Conservation (phyloP, 495 filamentous ascomycete species). For the Rhypophila decipiens region DNA sequence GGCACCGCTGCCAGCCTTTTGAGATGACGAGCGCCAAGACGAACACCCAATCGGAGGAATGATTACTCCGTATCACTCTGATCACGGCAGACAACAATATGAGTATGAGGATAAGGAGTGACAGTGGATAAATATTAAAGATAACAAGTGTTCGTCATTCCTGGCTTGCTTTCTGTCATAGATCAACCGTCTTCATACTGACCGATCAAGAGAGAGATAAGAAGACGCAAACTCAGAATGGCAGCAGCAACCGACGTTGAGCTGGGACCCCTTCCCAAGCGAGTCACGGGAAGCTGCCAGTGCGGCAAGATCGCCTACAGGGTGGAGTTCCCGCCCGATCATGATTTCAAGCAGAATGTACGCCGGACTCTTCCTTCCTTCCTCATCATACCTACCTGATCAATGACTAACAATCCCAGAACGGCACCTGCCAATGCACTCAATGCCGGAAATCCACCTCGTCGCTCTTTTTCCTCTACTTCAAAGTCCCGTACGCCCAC, state of each 20-base stretch:
- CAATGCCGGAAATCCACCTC: slow-evolving; percentile 30
- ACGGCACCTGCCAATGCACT: slow-evolving; percentile 30
- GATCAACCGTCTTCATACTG: background rate
- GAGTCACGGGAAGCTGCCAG: slow-evolving; percentile 29
- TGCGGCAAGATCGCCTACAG: slow-evolving; percentile 24
- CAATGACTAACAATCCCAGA: too few relatives aligned
- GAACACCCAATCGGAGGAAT: background rate
- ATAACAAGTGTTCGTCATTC: background rate
- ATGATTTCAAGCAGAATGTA: slow-evolving; percentile 24
- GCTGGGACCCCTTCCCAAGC: slow-evolving; percentile 17
- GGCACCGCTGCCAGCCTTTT: too few relatives aligned
- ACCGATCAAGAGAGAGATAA: background rate
- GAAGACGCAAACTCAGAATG: background rate
- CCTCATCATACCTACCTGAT: too few relatives aligned
- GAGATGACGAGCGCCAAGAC: background rate
- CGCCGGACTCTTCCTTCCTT: too few relatives aligned
- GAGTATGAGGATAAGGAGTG: too few relatives aligned
- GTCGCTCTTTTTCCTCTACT: slow-evolving; percentile 24
- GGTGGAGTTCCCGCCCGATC: slow-evolving; percentile 20
- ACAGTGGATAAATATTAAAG: background rate
- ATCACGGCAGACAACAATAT: background rate
- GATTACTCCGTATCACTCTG: background rate
- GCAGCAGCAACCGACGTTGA: background rate
- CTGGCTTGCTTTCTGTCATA: background rate
- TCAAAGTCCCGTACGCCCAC: slow-evolving; percentile 8